Evolutionary conservation across 2,329 filamentous ascomycete species (phyloP), one percentile per base, ranked within the genome.

Genomic region (Hypoxylon sp.): DNA sequence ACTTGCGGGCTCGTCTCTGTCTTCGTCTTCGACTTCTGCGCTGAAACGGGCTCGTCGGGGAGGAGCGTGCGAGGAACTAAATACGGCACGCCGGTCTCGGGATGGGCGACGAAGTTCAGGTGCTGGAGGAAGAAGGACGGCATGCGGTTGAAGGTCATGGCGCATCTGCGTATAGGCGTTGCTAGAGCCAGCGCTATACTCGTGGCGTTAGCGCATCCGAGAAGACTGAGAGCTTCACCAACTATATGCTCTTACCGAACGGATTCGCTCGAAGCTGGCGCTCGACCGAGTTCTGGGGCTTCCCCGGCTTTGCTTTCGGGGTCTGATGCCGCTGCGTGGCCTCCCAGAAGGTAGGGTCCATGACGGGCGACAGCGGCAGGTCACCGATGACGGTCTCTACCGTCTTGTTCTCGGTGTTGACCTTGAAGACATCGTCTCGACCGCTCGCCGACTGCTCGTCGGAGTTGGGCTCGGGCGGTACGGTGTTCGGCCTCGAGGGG

Each of bases 61-160:
- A 72, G 61, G 11, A 79, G 62, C 33, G 74, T 76, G 7, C 73
- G 75, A 0, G 87, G 87, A 13, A 86, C 75, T 70, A 81, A 83
- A 83, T 84, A 90, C 0, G 81, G 75, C 2, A 74, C 65, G 0
- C 72, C 68, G 0, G 82, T 84, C 8, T 78, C 73, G 0, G 87
- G 86, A 52, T 89, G 81, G 1, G 74, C 68, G 10, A 86, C 74
- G 1, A 86, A 67, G 23, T 81, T 79, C 58, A 91, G 86, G 26
- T 83, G 77, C 51, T 89, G 83, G 3, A 91, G 75, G 69, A 91
- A 88, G 66, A 81, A 85, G 11, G 72, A 73, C 1, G 89, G 89
- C 5, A 91, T 72, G 1, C 69, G 67, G 0, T 71, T 69, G 0
- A 67, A 59, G 1, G 86, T 85, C 26, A 81, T 69, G 18, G 72